Evolutionary conservation across 805 yeast species (phyloP), one percentile per base, ranked within the genome.

Genomic region (Starmerella riodocensis): DNA sequence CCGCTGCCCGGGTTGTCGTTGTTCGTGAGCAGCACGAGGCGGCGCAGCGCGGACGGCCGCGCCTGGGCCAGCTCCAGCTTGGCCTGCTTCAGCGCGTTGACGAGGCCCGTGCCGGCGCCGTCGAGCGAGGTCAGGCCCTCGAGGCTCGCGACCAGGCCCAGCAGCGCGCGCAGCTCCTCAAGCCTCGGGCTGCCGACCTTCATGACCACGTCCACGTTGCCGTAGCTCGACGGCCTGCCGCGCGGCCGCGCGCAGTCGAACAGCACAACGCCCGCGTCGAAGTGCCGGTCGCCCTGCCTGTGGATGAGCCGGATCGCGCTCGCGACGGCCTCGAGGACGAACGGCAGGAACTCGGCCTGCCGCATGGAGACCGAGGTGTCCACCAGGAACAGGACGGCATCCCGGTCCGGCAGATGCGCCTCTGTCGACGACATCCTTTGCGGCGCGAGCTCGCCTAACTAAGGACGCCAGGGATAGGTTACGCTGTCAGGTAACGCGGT

Each of bases 401-500:
- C 43, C 12, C 26, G 13, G 14, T 31, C 21, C 13, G 39, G 39
- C 34, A 29, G 39, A 13, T 22, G n/a, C 5, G 34, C 29, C 34
- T 36, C 39, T 16, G 39, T 36, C 7, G 39, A 36, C 17, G 34
- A 27, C 39, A 36, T 36, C n/a, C n/a, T n/a, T n/a, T n/a, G n/a
- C n/a, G n/a, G n/a, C n/a, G n/a, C n/a, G n/a, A n/a, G n/a, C n/a
- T n/a, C n/a, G n/a, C n/a, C n/a, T n/a, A n/a, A n/a, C n/a, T n/a
- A n/a, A n/a, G n/a, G n/a, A n/a, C n/a, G n/a, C n/a, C n/a, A n/a
- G n/a, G n/a, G n/a, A n/a, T n/a, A n/a, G n/a, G n/a, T n/a, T n/a
- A n/a, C n/a, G n/a, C n/a, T n/a, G n/a, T n/a, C n/a, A n/a, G n/a
- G n/a, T n/a, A n/a, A n/a, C n/a, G n/a, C n/a, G n/a, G n/a, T n/a